phyloP scores from a whole-genome alignment of 2,329 filamentous ascomycete species.

The Pseudocercospora ulei region DNA sequence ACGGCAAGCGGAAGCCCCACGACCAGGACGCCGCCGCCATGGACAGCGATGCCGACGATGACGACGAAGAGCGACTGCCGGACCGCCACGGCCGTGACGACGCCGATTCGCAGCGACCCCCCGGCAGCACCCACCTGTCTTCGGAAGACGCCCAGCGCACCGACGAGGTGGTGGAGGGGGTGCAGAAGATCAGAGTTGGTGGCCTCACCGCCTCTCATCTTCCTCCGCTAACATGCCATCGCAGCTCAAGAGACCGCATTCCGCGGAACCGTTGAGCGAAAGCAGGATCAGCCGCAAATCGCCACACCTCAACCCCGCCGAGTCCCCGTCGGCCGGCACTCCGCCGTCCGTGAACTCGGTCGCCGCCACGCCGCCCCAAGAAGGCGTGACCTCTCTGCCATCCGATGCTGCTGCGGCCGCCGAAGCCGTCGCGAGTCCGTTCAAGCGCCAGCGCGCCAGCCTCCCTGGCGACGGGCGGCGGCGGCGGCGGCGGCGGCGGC shows the following conservation, averaged over 20 bases:
- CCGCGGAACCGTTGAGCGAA: constrained; percentile 54
- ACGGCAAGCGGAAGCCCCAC: constrained; percentile 49
- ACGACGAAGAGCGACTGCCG: constrained; percentile 50
- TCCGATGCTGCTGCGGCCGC: constrained; percentile 38
- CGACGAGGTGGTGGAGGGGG: constrained; percentile 68
- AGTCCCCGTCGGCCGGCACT: constrained; percentile 39
- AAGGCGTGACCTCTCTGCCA: constrained; percentile 21
- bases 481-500: constrained; percentile 30
- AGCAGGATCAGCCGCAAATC: constrained; percentile 37
- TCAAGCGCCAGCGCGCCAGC: constrained; percentile 65
- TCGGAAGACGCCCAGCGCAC: constrained; percentile 63
- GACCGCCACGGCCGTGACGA: constrained; percentile 50
- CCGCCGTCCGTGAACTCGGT: constrained; percentile 33
- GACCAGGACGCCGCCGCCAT: constrained; percentile 52
- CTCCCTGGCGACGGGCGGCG: no score
- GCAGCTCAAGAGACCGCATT: constrained; percentile 73
- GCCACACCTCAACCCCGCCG: constrained; percentile 34
- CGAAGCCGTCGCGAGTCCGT: constrained; percentile 56
- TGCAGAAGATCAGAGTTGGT: constrained; percentile 69
- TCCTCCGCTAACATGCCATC: constrained; percentile 20
- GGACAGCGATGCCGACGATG: constrained; percentile 66
- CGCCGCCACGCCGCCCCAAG: constrained; percentile 31
- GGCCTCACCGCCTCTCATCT: not conserved
- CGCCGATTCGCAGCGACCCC: constrained; percentile 52
- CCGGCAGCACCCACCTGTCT: constrained; percentile 44